Evolutionary conservation across 768 basidiomycete species (phyloP), one percentile per base, ranked within the genome.

Genomic region (Termitomyces sp.): DNA sequence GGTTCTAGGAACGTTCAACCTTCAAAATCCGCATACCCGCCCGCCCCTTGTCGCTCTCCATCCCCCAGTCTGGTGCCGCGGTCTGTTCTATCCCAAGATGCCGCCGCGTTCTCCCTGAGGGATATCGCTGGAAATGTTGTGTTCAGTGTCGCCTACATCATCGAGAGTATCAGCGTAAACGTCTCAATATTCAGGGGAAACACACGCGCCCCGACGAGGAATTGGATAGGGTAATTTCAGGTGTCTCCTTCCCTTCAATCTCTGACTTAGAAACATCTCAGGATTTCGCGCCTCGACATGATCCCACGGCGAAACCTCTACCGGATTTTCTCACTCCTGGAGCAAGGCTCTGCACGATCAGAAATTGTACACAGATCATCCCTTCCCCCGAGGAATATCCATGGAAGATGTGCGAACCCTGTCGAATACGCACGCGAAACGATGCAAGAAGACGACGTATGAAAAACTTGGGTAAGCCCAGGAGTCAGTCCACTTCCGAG

Each of bases 121-220:
- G 61, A 7, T 70, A 74, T 56, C 68, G 63, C 1, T 75, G 75
- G 76, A 78, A 79, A 60, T 71, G 68, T 9, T 80, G 79, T 44
- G 69, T 73, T 6, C 54, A 72, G 2, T 79, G 79, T 58, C 73
- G 78, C 14, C 59, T 67, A n/a, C 66, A 67, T 21, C 67, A 68
- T 25, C 67, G 76, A 5, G 54, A 66, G 32, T 75, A 73, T 57
- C 75, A 76, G 56, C 61, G 68, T 14, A 63, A 61, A 42, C 71
- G 69, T 9, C 61, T 67, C 52, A 68, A 64, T 44, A 51, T 71
- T 17, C 65, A 65, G 52, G 64, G 63, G 23, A 59, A 56, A 25
- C 68, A 67, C n/a, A 56, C 54, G 17, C 61, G 56, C n/a, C 56
- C 64, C 5, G 58, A 68, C 28, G 35, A 58, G 43, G 67, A 68